Evolutionary conservation across 1,139 yeast species (phyloP), one percentile per base, ranked within the genome.

Genomic region (Yamadazyma triangularis): DNA sequence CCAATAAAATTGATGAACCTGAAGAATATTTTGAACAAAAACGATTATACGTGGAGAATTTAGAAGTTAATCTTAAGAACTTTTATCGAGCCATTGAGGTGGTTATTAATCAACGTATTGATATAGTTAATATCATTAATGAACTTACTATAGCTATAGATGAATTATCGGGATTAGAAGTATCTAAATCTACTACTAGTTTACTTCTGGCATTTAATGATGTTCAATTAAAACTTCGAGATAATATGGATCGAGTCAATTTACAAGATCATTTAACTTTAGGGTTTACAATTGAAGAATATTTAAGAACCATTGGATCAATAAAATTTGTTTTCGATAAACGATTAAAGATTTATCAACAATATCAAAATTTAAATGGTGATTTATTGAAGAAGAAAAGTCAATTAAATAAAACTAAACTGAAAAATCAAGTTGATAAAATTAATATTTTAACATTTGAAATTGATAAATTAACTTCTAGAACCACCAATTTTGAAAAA

Each of bases 221-320:
- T 23, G 76, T 86, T 7, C 93, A 89, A 49, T 47, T 63, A 26
- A 74, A 85, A 40, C 71, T 89, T 25, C 78, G 77, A 44, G 94
- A 86, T 33, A 68, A 87, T 32, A 64, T 87, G 35, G 89, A 82
- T 41, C 73, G 96, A 35, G 77, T 84, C 38, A 82, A 89, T 39
- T 56, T 85, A 51, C 96, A 88, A 53, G 97, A 91, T 47, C 78
- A 88, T 46, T 60, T 91, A 40, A 87, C 96, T 0, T 61, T 91
- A 31, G 95, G 96, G 1, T 75, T 85, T 24, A 86, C 95, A 1
- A 65, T 91, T 24, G 96, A 89, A 50, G 97, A 89, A 51, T 89
- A 91, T 52, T 64, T 81, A 32, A 71, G 97, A 29, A 64, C 83
- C 13, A 76, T 91, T 23, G 80, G 83, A 4, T 85, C 95, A 15